Percentiles rank a stretch among this genome's conserved stretches.
Conservation (phyloP, 2,329 filamentous ascomycete genomes). For the Sporothrix mexicana region DNA sequence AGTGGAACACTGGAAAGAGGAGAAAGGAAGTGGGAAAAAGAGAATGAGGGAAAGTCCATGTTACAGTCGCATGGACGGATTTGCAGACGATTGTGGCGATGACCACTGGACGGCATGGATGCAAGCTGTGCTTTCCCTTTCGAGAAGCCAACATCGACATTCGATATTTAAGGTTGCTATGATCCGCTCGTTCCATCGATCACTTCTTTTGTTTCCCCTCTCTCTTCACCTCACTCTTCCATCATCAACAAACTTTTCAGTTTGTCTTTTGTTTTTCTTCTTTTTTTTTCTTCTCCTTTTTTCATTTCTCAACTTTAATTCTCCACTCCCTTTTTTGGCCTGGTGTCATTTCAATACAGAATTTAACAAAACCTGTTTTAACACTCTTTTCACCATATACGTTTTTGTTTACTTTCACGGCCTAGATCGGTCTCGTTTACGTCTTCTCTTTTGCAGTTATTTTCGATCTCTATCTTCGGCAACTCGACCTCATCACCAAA, state of each 20-base stretch:
- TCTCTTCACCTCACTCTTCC: constrained; percentile 12
- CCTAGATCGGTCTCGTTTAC: background rate
- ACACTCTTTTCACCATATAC: background rate
- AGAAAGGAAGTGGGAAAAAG: background rate
- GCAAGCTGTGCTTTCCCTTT: background rate
- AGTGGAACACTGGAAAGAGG: background rate
- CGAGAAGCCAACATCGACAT: background rate
- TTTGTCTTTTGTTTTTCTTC: constrained; percentile 11
- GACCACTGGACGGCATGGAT: constrained; percentile 7
- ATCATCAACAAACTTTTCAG: constrained; percentile 9
- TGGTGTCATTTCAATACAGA: constrained; percentile 18
- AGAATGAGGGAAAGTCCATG: background rate
- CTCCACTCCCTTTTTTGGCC: constrained; percentile 23
- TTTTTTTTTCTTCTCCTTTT: background rate
- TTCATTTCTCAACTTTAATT: constrained; percentile 12
- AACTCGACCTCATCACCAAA: background rate
- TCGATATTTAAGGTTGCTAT: constrained; percentile 30
- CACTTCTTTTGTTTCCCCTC: constrained; percentile 10
- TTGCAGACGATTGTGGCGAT: constrained; percentile 31
- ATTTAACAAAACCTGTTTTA: constrained; percentile 14
- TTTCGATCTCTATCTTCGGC: background rate
- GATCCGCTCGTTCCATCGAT: constrained; percentile 23
- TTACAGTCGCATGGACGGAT: constrained; percentile 12
- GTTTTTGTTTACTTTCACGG: background rate
- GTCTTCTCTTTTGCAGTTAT: background rate